Conservation (phyloP, 1,284 basidiomycete genomes). For the Coriolopsis trogii region DNA sequence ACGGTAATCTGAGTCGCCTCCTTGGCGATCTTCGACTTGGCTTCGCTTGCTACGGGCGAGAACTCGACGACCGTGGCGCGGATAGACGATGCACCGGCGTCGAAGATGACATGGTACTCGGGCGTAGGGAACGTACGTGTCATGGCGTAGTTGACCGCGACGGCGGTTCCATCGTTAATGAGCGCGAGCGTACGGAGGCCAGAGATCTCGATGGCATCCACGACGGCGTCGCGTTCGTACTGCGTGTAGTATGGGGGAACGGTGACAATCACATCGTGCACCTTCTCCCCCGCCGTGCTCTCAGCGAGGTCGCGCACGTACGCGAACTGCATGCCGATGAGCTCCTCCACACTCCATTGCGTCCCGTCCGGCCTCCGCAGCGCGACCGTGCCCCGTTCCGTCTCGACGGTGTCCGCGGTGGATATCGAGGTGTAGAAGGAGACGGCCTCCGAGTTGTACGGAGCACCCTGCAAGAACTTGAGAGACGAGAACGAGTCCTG, state of each 20-base stretch:
- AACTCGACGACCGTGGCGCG: slow-evolving; percentile 89
- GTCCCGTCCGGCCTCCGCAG: slow-evolving; percentile 62
- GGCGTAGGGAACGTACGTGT: slow-evolving; percentile 80
- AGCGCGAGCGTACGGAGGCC: slow-evolving; percentile 85
- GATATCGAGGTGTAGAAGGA: slow-evolving; percentile 72
- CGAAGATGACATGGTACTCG: slow-evolving; percentile 93
- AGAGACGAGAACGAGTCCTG: slow-evolving; percentile 85
- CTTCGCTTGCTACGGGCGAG: slow-evolving; percentile 49
- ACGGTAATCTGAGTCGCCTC: slow-evolving; percentile 80
- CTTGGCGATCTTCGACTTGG: slow-evolving; percentile 52
- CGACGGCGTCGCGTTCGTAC: slow-evolving; percentile 85
- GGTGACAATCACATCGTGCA: slow-evolving; percentile 82
- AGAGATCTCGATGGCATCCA: slow-evolving; percentile 58
- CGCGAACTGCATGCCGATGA: slow-evolving; percentile 92
- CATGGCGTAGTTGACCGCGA: slow-evolving; percentile 97
- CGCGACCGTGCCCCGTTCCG: slow-evolving; percentile 61
- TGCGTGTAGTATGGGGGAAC: slow-evolving; percentile 89
- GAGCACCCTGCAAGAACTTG: slow-evolving; percentile 86
- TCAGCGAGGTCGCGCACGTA: slow-evolving; percentile 92
- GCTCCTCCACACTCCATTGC: slow-evolving; percentile 86
- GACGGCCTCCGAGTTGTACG: slow-evolving; percentile 62
- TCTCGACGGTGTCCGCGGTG: slow-evolving; percentile 59
- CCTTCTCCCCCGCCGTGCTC: slow-evolving; percentile 71
- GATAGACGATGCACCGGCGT: slow-evolving; percentile 89
- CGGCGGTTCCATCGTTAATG: slow-evolving; percentile 91